Percentiles rank a stretch among this genome's conserved stretches.
Conservation (phyloP, 2,329 filamentous ascomycete genomes). For the Alternaria brassicae region DNA sequence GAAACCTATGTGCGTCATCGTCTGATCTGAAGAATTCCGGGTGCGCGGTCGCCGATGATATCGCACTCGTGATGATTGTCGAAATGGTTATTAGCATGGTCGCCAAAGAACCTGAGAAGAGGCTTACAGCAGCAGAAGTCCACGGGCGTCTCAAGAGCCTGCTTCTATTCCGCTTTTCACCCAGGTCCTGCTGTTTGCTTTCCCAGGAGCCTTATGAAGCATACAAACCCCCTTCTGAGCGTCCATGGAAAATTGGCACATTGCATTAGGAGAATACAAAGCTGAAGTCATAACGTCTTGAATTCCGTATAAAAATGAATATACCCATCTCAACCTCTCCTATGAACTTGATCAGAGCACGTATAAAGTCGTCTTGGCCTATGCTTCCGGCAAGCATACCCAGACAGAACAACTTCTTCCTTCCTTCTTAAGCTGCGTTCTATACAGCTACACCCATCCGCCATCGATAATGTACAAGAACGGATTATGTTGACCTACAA, state of each 20-base stretch:
- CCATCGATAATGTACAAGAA: slow-evolving; percentile 39
- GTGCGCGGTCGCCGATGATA: no score
- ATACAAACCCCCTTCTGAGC: background rate
- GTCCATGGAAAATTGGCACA: background rate
- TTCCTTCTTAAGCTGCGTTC: background rate
- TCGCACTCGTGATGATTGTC: background rate
- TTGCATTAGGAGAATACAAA: background rate
- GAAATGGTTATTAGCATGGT: background rate
- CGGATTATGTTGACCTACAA: slow-evolving; percentile 31
- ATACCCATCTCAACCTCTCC: slow-evolving; percentile 1
- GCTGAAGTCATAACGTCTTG: slow-evolving; percentile 43
- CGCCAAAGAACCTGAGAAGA: background rate
- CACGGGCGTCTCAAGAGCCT: background rate
- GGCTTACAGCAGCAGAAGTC: background rate
- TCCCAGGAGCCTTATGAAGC: background rate
- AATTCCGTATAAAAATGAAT: slow-evolving; percentile 33
- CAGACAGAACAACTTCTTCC: background rate
- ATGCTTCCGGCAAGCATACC: background rate
- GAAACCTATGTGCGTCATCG: background rate
- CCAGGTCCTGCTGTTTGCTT: background rate
- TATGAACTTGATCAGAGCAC: background rate
- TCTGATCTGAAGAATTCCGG: no score
- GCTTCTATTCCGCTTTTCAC: background rate
- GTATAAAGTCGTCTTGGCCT: background rate
- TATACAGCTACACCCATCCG: background rate